Conservation (phyloP, 306 rosid species). For the Calophaca sinica region DNA sequence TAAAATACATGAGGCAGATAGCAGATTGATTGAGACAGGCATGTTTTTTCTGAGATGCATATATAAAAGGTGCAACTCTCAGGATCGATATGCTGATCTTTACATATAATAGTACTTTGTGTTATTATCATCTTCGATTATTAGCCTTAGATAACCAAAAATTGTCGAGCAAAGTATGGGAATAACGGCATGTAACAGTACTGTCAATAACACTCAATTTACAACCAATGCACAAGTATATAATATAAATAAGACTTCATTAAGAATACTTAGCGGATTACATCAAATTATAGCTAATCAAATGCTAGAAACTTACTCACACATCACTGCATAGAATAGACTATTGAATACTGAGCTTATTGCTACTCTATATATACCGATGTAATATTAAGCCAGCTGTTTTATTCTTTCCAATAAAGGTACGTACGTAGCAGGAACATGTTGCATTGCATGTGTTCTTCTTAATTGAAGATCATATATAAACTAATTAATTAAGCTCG, state of each 20-base stretch:
- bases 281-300: conserved; percentile 56
- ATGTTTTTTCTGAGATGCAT: not conserved
- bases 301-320: conserved; percentile 63
- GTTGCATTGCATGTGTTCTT: conserved; percentile 12
- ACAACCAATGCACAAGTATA: conserved; percentile 10
- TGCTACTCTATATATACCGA: not conserved
- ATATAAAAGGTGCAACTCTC: conserved; percentile 38
- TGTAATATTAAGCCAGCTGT: conserved; percentile 42
- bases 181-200: not conserved
- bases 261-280: conserved; percentile 62
- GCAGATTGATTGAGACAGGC: not conserved
- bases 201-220: not conserved
- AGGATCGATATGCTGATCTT: conserved; percentile 14
- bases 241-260: conserved; percentile 55
- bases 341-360: conserved; percentile 38
- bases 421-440: too few species aligned
- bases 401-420: conserved; percentile 59
- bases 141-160: conserved; percentile 12
- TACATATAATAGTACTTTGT: not conserved
- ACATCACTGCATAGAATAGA: conserved; percentile 43
- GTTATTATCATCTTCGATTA: not conserved
- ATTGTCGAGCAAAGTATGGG: not conserved
- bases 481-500: conserved; percentile 8
- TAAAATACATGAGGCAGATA: not conserved
- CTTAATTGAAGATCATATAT: conserved; percentile 6